These are phyloP conservation scores for Pseudocercospora fuligena DNA, from an alignment of 2,329 filamentous ascomycete genomes.

Conservation along the genomic window DNA sequence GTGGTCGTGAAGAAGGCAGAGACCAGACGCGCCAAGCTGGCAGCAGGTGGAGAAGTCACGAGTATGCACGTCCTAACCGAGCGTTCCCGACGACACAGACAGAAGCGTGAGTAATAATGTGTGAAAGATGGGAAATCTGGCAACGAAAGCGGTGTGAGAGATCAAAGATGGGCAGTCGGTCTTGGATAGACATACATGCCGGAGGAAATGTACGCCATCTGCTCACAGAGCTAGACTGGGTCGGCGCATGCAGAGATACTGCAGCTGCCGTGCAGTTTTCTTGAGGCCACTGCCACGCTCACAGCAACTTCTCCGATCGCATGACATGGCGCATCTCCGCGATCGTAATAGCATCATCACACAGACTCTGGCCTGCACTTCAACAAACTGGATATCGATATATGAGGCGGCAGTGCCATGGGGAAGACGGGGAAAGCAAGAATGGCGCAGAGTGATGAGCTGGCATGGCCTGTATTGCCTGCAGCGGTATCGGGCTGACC, in stretches of 20 bases:
- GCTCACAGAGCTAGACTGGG: constrained; percentile 2
- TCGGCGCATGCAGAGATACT: constrained; percentile 10
- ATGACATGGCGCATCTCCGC: constrained; percentile 2
- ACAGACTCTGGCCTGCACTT: neutral
- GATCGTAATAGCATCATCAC: constrained; percentile 1
- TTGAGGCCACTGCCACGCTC: neutral
- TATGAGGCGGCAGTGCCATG: constrained; percentile 24
- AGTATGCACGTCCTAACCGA: neutral
- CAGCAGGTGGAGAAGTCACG: constrained; percentile 1
- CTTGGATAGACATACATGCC: neutral
- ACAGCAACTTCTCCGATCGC: neutral
- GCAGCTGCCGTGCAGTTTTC: constrained; percentile 7
- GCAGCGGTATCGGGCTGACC: constrained; percentile 6
- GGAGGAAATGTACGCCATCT: neutral
- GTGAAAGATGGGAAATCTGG: neutral
- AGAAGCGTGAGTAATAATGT: neutral
- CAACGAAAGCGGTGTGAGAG: constrained; percentile 1
- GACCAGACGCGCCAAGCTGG: constrained; percentile 2
- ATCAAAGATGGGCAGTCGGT: neutral
- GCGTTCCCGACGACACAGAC: neutral
- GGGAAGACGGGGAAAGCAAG: constrained; percentile 12
- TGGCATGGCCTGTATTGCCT: constrained; percentile 26
- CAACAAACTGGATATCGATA: constrained; percentile 10
- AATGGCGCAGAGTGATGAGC: constrained; percentile 25
- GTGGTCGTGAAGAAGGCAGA: constrained; percentile 11